A percentile compares a stretch with the other conserved stretches of the same genome.
Conservation (phyloP, 208 protist genomes). For the Naegleria gruberi region DNA sequence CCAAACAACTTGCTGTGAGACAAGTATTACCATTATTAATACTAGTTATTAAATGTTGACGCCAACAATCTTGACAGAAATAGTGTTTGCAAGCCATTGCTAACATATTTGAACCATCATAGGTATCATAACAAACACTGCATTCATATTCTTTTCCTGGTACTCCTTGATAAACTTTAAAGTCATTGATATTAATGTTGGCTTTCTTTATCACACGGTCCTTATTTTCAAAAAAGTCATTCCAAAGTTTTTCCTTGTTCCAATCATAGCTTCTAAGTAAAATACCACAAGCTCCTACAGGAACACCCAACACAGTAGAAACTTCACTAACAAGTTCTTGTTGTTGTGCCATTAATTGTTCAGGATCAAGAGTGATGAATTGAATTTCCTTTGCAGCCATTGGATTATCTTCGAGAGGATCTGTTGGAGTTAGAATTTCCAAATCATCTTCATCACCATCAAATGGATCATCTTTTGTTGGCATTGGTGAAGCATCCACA, state of each 20-base stretch:
- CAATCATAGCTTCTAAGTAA: slow-evolving; percentile 6
- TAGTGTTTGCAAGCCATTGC: slow-evolving; percentile 20
- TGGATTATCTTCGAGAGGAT: neutral
- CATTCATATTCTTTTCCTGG: neutral
- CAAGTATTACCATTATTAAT: slow-evolving; percentile 7
- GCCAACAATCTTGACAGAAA: slow-evolving; percentile 11
- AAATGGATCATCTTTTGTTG: neutral
- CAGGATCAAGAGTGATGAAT: neutral
- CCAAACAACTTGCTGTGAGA: slow-evolving; percentile 1
- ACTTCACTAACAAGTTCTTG: neutral
- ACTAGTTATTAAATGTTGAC: neutral
- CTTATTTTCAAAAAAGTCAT: slow-evolving; percentile 15
- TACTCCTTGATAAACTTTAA: neutral
- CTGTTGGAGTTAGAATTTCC: neutral
- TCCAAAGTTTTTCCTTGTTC: slow-evolving; percentile 17
- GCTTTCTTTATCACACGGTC: slow-evolving; percentile 3
- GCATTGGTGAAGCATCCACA: neutral
- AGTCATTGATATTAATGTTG: neutral
- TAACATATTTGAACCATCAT: slow-evolving; percentile 1
- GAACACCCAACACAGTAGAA: neutral
- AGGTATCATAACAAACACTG: slow-evolving; percentile 19
- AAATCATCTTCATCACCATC: neutral
- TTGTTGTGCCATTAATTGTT: slow-evolving; percentile 14
- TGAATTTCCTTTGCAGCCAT: neutral
- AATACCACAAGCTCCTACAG: neutral